A percentile compares a stretch with the other conserved stretches of the same genome.
Conservation (phyloP, 176 grass and related monocot species). For the Poa annua region DNA sequence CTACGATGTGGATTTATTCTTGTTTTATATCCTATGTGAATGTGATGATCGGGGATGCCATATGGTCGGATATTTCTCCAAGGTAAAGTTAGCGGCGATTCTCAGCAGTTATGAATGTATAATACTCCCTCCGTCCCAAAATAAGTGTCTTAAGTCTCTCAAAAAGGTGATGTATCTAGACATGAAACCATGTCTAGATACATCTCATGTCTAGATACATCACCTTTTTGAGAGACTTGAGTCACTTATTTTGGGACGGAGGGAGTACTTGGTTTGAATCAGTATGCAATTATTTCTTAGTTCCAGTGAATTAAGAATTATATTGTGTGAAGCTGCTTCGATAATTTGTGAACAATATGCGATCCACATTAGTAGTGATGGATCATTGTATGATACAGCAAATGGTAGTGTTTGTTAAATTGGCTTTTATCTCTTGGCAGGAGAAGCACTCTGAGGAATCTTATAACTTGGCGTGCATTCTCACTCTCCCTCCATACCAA, state of each 20-base stretch:
- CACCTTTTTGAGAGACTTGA: too few relatives aligned
- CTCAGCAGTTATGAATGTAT: neutral
- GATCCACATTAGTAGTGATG: conserved; percentile 9
- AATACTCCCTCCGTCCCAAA: too few relatives aligned
- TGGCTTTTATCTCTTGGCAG: conserved; percentile 43
- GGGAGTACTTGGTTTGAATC: neutral
- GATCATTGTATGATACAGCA: conserved; percentile 28
- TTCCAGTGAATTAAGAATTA: neutral
- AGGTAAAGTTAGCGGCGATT: conserved; percentile 55
- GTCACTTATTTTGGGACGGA: too few relatives aligned
- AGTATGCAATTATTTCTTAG: neutral
- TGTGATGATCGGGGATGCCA: conserved; percentile 99
- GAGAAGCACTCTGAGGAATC: conserved; percentile 97
- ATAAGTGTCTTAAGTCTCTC: too few relatives aligned
- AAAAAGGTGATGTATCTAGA: too few relatives aligned
- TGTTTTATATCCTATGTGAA: conserved; percentile 97
- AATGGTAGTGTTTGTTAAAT: conserved; percentile 11
- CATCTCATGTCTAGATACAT: too few relatives aligned
- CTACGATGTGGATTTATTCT: conserved; percentile 93
- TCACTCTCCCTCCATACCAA: conserved; percentile 99
- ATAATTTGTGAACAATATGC: conserved; percentile 27
- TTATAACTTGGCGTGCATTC: conserved; percentile 97
- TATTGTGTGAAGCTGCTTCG: conserved; percentile 23
- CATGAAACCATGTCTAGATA: too few relatives aligned
- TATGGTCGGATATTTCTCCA: conserved; percentile 99